Base-by-base conservation (phyloP, 495 filamentous ascomycete species). In the Tricharina praecox region DNA sequence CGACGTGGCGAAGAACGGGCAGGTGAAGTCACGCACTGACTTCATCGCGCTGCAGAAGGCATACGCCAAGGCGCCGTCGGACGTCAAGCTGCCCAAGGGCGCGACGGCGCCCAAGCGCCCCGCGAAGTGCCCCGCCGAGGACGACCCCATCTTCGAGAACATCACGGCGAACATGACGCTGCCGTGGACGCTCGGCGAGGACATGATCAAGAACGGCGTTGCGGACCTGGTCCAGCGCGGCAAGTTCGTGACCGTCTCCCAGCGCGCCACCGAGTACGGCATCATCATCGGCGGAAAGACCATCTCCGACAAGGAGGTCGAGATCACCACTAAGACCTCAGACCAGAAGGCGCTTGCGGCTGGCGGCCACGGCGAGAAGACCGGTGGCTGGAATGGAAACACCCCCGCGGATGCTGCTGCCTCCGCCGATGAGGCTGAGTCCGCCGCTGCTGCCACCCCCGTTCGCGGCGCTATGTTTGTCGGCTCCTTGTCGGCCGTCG, bases 1-100 rank as follows among this genome's bases (percentile, higher is more conserved):
- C 54, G 56, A 71, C 47, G 69, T 97, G 60, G 58, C 55, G 47
- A 55, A 62, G 48, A 77, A 84, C 55, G 72, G 69, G 53, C 74
- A 71, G 18, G 71, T 76, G 32, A 65, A 70, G 23, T 68, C 88
- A 10, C 69, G 76, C 16, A 36, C 54, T 33, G 90, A 97, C 64
- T 97, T 73, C 66, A 71, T 80, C 52, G 76, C 79, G 53, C 74
- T 97, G 23, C 68, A 77, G 61, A 63, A 62, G 2, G 57, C 57
- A 9, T 52, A 58, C 42, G 23, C 10, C 4, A 25, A 48, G 5
- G 42, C 39, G 34, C 38, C 50, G 36, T 19, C 40, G 4, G 28
- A 60, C 2, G 28, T 46, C 18, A 51, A 26, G 24, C 50, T 61
- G 50, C 41, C 42, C 30, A 23, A 28, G 46, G 36, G n/a, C n/a